A percentile compares a stretch with the other conserved stretches of the same genome.
phyloP scores from a whole-genome alignment of 495 filamentous ascomycete genomes.

The Talaromyces adpressus region DNA sequence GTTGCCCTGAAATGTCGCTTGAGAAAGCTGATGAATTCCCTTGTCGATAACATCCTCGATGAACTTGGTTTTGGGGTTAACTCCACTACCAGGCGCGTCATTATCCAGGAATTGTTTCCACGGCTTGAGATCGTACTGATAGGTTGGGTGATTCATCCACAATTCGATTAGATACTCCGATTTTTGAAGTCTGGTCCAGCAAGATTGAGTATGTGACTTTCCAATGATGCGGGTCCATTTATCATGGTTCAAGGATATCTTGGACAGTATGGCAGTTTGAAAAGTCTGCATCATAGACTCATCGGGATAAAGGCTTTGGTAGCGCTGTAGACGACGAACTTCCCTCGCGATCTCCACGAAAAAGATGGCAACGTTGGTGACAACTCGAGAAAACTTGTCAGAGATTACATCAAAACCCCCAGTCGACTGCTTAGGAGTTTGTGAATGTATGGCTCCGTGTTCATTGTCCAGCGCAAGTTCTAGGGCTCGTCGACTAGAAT shows the following conservation, averaged over 20 bases:
- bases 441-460: neutral
- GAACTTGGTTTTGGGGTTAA: conserved; percentile 6
- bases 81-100: conserved; percentile 10
- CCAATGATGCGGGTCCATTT: neutral
- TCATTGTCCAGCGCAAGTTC: neutral
- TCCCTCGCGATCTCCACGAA: conserved; percentile 5
- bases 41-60: neutral
- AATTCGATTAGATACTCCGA: conserved; percentile 4
- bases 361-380: neutral
- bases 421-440: neutral
- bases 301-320: conserved; percentile 2
- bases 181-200: conserved; percentile 5
- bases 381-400: neutral
- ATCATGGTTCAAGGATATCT: conserved; percentile 1
- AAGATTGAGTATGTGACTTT: neutral
- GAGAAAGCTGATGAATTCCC: neutral
- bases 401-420: neutral
- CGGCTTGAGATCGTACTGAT: conserved; percentile 9
- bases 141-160: conserved; percentile 6
- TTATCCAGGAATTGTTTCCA: conserved; percentile 9
- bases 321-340: conserved; percentile 7
- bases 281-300: neutral
- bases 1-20: neutral
- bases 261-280: neutral
- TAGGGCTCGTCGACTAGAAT: neutral